Conservation (phyloP, 116 monocot genomes). For the Phalaenopsis hybrid region DNA sequence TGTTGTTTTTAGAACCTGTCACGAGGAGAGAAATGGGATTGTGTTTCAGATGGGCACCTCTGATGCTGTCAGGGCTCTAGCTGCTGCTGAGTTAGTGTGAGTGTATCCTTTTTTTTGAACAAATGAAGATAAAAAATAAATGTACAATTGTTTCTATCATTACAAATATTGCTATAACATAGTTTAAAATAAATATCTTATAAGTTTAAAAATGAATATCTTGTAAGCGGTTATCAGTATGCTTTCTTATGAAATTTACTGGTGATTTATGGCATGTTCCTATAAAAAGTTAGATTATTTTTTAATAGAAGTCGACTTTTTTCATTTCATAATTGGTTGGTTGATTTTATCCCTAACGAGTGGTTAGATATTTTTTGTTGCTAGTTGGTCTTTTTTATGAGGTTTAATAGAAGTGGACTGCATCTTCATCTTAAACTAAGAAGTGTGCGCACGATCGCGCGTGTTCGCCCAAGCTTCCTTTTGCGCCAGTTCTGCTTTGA, state of each 20-base stretch:
- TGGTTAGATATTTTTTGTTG: background rate
- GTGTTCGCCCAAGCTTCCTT: background rate
- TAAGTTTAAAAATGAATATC: too few species aligned
- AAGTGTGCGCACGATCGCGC: background rate
- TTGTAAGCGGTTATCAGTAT: background rate
- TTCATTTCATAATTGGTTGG: background rate
- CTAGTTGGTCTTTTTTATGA: background rate
- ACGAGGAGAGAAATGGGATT: slow-evolving; percentile 64
- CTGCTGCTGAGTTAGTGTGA: slow-evolving; percentile 88
- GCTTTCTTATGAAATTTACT: background rate
- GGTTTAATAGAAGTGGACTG: background rate
- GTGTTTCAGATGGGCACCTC: slow-evolving; percentile 98
- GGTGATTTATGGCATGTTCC: background rate
- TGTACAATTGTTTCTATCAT: background rate
- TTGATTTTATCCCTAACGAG: background rate
- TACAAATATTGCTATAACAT: background rate
- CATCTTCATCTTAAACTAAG: background rate
- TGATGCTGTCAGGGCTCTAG: slow-evolving; percentile 83
- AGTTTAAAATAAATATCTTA: background rate
- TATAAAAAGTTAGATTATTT: background rate
- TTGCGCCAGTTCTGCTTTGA: background rate
- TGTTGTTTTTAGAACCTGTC: slow-evolving; percentile 90
- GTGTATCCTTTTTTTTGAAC: slow-evolving; percentile 10
- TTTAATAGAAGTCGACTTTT: background rate
- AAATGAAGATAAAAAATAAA: background rate